These are phyloP conservation scores for Davidsoniella neocaledoniae DNA, from an alignment of 2,329 filamentous ascomycete genomes.

Conservation along the genomic window DNA sequence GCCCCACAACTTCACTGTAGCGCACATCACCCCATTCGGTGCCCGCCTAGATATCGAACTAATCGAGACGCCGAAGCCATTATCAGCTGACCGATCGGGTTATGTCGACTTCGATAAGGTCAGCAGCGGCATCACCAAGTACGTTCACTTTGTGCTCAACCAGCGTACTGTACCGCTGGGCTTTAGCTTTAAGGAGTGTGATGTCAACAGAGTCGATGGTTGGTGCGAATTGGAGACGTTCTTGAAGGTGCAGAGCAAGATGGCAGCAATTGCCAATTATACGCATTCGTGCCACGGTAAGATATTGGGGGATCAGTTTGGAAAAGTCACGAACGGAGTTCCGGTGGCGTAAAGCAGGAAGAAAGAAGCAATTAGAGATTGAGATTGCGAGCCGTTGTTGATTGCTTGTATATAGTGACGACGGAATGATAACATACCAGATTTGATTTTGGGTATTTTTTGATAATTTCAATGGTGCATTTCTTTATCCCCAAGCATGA, in stretches of 20 bases:
- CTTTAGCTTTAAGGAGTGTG: constrained; percentile 48
- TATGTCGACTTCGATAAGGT: constrained; percentile 30
- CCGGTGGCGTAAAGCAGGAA: constrained; percentile 15
- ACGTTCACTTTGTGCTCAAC: constrained; percentile 60
- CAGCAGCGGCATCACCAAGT: constrained; percentile 30
- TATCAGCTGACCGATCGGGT: constrained; percentile 36
- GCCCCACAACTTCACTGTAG: constrained; percentile 45
- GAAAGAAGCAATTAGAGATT: background rate
- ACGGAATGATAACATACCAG: background rate
- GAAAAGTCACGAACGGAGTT: constrained; percentile 23
- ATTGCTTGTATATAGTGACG: background rate
- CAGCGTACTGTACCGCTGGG: constrained; percentile 57
- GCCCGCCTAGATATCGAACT: constrained; percentile 59
- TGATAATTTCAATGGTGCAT: no score
- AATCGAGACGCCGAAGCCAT: constrained; percentile 48
- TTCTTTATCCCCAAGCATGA: no score
- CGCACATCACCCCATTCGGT: constrained; percentile 54
- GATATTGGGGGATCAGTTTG: constrained; percentile 21
- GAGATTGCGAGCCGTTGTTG: background rate
- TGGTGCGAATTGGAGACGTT: constrained; percentile 64
- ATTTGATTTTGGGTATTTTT: background rate
- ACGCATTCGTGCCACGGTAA: constrained; percentile 51
- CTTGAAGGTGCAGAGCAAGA: constrained; percentile 41
- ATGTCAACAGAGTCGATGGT: constrained; percentile 44
- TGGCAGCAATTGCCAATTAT: constrained; percentile 41